Conservation (phyloP, 2,329 filamentous ascomycete genomes). For the Aureobasidium sp. region DNA sequence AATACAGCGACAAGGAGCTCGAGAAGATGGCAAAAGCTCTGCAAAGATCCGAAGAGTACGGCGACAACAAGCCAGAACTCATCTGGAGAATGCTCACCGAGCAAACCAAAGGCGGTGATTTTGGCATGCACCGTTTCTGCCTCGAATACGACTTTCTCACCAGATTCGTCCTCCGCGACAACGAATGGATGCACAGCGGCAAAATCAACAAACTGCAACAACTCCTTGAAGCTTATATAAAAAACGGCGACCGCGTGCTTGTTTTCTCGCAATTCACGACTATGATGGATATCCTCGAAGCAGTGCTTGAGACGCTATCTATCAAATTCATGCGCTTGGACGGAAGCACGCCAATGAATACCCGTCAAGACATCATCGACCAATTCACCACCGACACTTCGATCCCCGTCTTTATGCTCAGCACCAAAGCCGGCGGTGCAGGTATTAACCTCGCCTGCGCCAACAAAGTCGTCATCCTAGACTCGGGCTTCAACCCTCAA, state of each 20-base stretch:
- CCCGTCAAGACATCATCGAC: constrained; percentile 82
- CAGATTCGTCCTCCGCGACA: constrained; percentile 51
- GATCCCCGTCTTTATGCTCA: constrained; percentile 87
- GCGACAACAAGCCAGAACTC: constrained; percentile 27
- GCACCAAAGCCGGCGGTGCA: constrained; percentile 89
- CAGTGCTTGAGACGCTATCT: constrained; percentile 65
- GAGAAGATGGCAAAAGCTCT: constrained; percentile 54
- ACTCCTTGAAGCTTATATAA: constrained; percentile 64
- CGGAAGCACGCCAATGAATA: constrained; percentile 71
- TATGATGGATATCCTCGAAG: constrained; percentile 82
- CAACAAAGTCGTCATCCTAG: constrained; percentile 97
- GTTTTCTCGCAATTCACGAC: constrained; percentile 93
- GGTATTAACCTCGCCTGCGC: constrained; percentile 93
- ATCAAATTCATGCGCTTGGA: constrained; percentile 82
- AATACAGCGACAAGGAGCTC: constrained; percentile 69
- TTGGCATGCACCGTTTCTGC: constrained; percentile 55
- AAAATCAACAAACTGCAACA: constrained; percentile 78
- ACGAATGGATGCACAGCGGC: constrained; percentile 66
- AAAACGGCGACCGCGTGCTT: constrained; percentile 77
- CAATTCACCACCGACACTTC: constrained; percentile 67
- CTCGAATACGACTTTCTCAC: constrained; percentile 45
- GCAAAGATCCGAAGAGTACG: constrained; percentile 26
- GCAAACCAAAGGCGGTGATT: constrained; percentile 70
- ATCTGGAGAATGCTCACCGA: constrained; percentile 61
- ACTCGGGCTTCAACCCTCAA: constrained; percentile 94